Base-by-base conservation (phyloP, 2,329 filamentous ascomycete genomes). In the Rutstroemia sp. region DNA sequence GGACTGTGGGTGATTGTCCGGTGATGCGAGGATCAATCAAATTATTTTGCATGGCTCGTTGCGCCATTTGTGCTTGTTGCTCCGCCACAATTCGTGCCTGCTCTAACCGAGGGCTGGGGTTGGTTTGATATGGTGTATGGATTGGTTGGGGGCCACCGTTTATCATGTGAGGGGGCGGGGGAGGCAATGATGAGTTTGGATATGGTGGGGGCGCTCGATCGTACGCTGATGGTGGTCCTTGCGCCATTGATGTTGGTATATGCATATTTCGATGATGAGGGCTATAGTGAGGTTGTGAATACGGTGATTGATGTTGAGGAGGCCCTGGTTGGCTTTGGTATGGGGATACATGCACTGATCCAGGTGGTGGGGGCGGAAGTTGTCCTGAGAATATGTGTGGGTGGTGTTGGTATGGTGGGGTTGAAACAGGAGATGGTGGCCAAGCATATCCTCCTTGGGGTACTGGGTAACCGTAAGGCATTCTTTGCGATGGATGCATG, bases 361-460 rank as follows among this genome's bases (percentile, higher is more conserved):
- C 66, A 25, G 66, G 64, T 16, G 67, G 65, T 49, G 71, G 71
- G 10, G 61, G 67, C 44, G 71, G 68, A 58, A 75, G 76, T 4
- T 71, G 66, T 23, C 70, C 70, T 2, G 68, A 64, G 66, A 70
- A 58, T 65, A 64, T 58, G 51, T 60, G 60, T 5, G 70, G 68
- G 60, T 79, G 77, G 61, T 69, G 70, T 17, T 62, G 59, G 53
- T 59, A 82, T 0, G 79, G 79, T 48, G 79, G 79, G 21, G 79
- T 82, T 5, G 76, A 74, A 5, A 76, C 73, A 5, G 79, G 80
- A 21, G 78, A 82, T n/a, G 75, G 79, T 44, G 77, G 79, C 79
- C 78, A 83, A 16, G 68, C 60, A 63, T 80, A 80, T 39, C 72
- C 72, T 45, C 69, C 70, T 54, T 70, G 70, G 54, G 76, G 72